A percentile compares a stretch with the other conserved stretches of the same genome.
phyloP scores from a whole-genome alignment of 2,329 filamentous ascomycete genomes.

The Colletotrichum lupini region DNA sequence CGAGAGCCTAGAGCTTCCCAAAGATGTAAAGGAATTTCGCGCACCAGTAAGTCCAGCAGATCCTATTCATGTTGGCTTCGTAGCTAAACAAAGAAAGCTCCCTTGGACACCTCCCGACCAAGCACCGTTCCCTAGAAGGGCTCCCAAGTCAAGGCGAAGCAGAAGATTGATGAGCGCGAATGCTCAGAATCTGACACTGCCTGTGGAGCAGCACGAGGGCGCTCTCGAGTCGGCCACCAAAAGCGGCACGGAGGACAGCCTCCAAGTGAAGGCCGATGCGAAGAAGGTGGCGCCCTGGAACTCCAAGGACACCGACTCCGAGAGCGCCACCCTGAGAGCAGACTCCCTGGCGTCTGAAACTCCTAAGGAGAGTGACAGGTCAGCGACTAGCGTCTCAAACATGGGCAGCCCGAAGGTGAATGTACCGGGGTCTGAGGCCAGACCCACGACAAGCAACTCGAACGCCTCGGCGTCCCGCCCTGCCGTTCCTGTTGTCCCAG shows the following conservation, averaged over 20 bases:
- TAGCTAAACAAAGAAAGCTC: conserved; percentile 51
- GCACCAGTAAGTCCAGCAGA: conserved; percentile 60
- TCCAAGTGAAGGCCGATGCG: conserved; percentile 40
- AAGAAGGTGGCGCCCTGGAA: conserved; percentile 10
- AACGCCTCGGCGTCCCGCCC: conserved; percentile 41
- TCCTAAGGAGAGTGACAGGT: conserved; percentile 18
- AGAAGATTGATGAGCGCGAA: conserved; percentile 54
- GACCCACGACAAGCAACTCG: conserved; percentile 32
- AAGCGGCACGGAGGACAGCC: conserved; percentile 26
- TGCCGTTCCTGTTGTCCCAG: conserved; percentile 54
- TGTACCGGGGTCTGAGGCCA: conserved; percentile 38
- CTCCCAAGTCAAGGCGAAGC: conserved; percentile 45
- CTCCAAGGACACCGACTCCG: conserved; percentile 17
- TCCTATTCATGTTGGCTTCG: not conserved
- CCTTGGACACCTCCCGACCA: conserved; percentile 68
- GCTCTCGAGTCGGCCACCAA: conserved; percentile 31
- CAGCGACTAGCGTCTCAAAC: conserved; percentile 11
- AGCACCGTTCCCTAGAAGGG: conserved; percentile 58
- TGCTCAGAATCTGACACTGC: conserved; percentile 54
- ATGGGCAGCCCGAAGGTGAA: conserved; percentile 17
- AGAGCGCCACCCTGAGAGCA: conserved; percentile 15
- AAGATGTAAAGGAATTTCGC: conserved; percentile 50
- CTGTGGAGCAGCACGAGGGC: conserved; percentile 51
- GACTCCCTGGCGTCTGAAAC: conserved; percentile 14
- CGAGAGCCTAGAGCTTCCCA: conserved; percentile 33